A percentile compares a stretch with the other conserved stretches of the same genome.
Evolutionary conservation across 2,329 filamentous ascomycete species (phyloP).

Genomic region (Penicillium griseofulvum): DNA sequence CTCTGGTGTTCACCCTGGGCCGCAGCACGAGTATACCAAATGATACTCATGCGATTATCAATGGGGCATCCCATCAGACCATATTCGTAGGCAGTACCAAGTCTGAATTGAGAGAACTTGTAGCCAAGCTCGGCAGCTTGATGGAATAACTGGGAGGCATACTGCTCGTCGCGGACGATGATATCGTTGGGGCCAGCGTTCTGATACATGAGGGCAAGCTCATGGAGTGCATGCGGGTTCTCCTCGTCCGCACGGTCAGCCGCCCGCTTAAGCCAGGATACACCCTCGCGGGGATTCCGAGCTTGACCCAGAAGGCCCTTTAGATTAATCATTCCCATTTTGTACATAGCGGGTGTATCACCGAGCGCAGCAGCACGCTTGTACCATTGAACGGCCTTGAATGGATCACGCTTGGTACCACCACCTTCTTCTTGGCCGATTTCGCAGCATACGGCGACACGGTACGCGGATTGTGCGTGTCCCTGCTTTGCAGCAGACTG

Average conservation of each 20-base stretch:
- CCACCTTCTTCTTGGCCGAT: conserved; percentile 93
- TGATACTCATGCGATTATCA: conserved; percentile 79
- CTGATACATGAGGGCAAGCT: conserved; percentile 67
- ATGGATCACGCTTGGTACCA: conserved; percentile 82
- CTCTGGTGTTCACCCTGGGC: conserved; percentile 92
- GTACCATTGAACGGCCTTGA: conserved; percentile 98
- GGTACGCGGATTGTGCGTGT: conserved; percentile 83
- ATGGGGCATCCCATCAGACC: conserved; percentile 78
- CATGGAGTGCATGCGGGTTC: conserved; percentile 93
- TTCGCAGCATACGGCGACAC: conserved; percentile 95
- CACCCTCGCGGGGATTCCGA: conserved; percentile 77
- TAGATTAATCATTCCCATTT: conserved; percentile 91
- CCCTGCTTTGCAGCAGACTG: conserved; percentile 89
- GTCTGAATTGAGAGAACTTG: conserved; percentile 88
- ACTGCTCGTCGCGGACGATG: conserved; percentile 75
- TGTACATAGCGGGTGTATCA: conserved; percentile 95
- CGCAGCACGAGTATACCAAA: conserved; percentile 90
- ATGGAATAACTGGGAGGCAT: conserved; percentile 77
- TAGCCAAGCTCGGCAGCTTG: conserved; percentile 87
- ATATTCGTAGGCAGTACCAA: conserved; percentile 88
- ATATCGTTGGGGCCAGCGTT: conserved; percentile 60
- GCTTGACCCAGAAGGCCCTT: conserved; percentile 90
- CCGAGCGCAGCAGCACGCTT: conserved; percentile 86
- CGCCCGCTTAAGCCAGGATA: conserved; percentile 89
- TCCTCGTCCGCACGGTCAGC: conserved; percentile 83